phyloP scores from a whole-genome alignment of 768 basidiomycete species.

The Naganishia kalamii region DNA sequence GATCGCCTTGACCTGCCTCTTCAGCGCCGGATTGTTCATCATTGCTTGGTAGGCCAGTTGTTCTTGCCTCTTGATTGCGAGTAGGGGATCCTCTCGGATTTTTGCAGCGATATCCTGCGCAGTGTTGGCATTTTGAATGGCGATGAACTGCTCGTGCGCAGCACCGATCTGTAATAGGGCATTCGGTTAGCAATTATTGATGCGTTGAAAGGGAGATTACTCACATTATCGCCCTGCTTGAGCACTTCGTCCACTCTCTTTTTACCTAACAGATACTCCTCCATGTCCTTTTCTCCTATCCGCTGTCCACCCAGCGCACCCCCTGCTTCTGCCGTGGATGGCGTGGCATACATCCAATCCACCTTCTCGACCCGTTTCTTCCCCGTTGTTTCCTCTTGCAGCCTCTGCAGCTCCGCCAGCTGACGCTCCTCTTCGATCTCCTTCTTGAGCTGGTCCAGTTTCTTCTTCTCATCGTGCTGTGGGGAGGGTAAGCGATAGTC shows the following conservation, averaged over 20 bases:
- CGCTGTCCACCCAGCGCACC: constrained; percentile 53
- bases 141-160: constrained; percentile 80
- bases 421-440: constrained; percentile 97
- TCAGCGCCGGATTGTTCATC: constrained; percentile 41
- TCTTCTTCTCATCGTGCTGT: constrained; percentile 97
- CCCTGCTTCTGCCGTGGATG: constrained; percentile 76
- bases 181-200: neutral
- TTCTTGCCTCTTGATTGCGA: constrained; percentile 98
- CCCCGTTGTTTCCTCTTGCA: constrained; percentile 92
- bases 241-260: constrained; percentile 95
- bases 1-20: constrained; percentile 39
- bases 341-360: constrained; percentile 99
- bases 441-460: constrained; percentile 89
- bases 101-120: constrained; percentile 82
- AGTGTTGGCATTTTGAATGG: constrained; percentile 87
- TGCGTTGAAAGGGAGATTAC: constrained; percentile 7
- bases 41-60: constrained; percentile 83
- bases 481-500: constrained; percentile 1
- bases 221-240: constrained; percentile 74
- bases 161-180: constrained; percentile 33
- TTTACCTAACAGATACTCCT: constrained; percentile 95
- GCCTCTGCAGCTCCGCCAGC: constrained; percentile 85
- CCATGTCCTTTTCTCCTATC: constrained; percentile 65
- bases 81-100: constrained; percentile 88
- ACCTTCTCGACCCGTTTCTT: constrained; percentile 88